These are phyloP conservation scores for Saccharomycopsis capsularis DNA, from an alignment of 805 yeast species.

Conservation along the genomic window DNA sequence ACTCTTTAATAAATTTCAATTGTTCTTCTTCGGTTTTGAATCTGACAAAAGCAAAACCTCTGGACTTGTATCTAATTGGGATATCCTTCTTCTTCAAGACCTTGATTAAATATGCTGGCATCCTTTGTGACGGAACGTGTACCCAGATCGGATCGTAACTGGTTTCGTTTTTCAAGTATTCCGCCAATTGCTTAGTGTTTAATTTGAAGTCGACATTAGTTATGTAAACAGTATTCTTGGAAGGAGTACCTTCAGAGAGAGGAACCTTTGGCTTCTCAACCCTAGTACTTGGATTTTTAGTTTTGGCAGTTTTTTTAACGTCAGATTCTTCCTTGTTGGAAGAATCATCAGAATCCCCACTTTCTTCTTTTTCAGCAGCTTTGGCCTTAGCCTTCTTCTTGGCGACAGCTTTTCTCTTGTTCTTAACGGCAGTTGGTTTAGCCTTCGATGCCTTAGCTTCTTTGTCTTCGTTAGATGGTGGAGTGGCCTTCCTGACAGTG, in stretches of 20 bases:
- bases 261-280: conserved; percentile 23
- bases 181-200: conserved; percentile 39
- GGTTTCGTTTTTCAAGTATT: conserved; percentile 34
- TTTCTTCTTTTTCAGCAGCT: neutral
- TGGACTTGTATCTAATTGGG: conserved; percentile 40
- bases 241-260: conserved; percentile 44
- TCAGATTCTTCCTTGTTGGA: conserved; percentile 15
- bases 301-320: conserved; percentile 3
- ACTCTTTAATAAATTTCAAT: conserved; percentile 51
- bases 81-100: conserved; percentile 40
- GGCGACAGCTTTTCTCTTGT: conserved; percentile 18
- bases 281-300: no score
- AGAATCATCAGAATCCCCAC: neutral
- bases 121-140: conserved; percentile 47
- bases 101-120: conserved; percentile 38
- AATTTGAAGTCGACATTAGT: conserved; percentile 51
- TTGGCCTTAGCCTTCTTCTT: conserved; percentile 6
- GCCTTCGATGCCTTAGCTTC: conserved; percentile 23
- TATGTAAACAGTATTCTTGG: conserved; percentile 54
- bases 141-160: conserved; percentile 47
- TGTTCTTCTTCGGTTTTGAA: conserved; percentile 57
- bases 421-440: conserved; percentile 16
- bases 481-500: conserved; percentile 47
- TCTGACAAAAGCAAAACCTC: conserved; percentile 61
- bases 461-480: conserved; percentile 27